phyloP scores from a whole-genome alignment of 257 asterid genomes.

The Solanum megistacrolobum region DNA sequence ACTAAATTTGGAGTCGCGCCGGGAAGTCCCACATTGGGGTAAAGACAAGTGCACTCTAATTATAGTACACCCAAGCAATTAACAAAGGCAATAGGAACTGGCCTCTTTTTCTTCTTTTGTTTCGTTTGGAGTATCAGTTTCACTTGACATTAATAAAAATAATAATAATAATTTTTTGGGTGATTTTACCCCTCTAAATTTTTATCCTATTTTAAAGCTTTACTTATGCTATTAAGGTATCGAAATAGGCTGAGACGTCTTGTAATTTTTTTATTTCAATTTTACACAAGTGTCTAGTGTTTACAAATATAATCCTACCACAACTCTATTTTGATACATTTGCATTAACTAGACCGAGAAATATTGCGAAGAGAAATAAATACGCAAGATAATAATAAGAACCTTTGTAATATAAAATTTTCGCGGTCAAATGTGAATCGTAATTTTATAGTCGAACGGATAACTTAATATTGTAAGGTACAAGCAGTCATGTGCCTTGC shows the following conservation, averaged over 20 bases:
- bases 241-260: neutral
- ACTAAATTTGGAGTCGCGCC: no score
- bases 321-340: no score
- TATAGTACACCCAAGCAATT: neutral
- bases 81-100: neutral
- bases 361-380: no score
- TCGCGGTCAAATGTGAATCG: no score
- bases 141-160: neutral
- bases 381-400: no score
- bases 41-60: no score
- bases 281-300: neutral
- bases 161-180: neutral
- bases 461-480: neutral
- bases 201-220: no score
- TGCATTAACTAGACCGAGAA: neutral
- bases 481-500: no score
- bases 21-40: no score
- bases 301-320: neutral
- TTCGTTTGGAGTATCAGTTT: neutral
- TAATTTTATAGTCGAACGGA: neutral
- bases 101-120: neutral
- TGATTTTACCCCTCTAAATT: neutral
- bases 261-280: no score
- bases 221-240: neutral
- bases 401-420: no score